A percentile compares a stretch with the other conserved stretches of the same genome.
Conservation (phyloP, 371 early-diverging fungal genomes). For the Circinella minor region DNA sequence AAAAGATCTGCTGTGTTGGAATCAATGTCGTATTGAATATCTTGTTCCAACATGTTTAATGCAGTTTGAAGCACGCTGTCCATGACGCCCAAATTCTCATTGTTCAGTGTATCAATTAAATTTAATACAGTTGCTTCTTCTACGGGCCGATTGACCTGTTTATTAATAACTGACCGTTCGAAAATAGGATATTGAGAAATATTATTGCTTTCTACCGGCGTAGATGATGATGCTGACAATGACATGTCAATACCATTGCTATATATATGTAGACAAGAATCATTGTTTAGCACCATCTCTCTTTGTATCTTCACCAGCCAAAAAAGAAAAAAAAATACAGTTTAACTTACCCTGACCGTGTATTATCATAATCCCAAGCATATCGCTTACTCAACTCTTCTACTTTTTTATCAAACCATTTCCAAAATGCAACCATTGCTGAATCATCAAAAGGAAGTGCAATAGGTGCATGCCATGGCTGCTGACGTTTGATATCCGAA, state of each 20-base stretch:
- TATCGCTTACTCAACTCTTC: constrained; percentile 35
- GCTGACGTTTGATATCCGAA: constrained; percentile 2
- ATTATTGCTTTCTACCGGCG: not conserved
- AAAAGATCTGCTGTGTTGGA: not conserved
- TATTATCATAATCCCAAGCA: constrained; percentile 38
- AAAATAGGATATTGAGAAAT: not conserved
- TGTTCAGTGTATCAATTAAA: not conserved
- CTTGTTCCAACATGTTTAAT: not conserved
- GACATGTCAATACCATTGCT: not conserved
- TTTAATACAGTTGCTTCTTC: not conserved
- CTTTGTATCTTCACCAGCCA: no score
- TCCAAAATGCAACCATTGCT: constrained; percentile 24
- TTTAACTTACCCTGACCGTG: constrained; percentile 1
- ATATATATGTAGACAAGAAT: not conserved
- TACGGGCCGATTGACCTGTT: not conserved
- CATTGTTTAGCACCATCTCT: no score
- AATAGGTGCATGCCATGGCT: constrained; percentile 20
- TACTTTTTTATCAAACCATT: constrained; percentile 52
- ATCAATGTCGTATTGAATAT: not conserved
- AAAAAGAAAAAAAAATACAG: no score
- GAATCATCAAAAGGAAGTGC: not conserved
- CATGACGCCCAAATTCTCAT: constrained; percentile 4
- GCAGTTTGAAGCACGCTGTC: not conserved
- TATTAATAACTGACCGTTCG: not conserved
- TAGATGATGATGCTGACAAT: not conserved